A percentile compares a stretch with the other conserved stretches of the same genome.
These are phyloP conservation scores for Limonomyces culmigenus DNA, from an alignment of 1,284 basidiomycete genomes.

Conservation along the genomic window DNA sequence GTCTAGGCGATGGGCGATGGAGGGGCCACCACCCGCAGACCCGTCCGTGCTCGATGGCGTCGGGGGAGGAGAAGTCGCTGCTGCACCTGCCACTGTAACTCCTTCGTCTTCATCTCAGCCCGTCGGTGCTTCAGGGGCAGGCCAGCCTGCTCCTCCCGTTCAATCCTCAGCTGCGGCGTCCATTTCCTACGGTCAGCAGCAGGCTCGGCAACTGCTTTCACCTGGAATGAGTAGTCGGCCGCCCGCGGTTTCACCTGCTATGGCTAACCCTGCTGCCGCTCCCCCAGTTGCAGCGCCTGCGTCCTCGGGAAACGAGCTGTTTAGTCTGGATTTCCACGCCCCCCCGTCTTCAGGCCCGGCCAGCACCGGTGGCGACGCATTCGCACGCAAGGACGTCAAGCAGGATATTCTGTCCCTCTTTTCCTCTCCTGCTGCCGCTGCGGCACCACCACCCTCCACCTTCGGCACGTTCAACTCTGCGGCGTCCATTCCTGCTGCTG, in stretches of 20 bases:
- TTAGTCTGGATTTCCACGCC: conserved; percentile 73
- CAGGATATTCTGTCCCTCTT: conserved; percentile 82
- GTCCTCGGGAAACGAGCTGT: conserved; percentile 47
- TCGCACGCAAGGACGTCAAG: conserved; percentile 56
- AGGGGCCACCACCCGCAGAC: conserved; percentile 71
- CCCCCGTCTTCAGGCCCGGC: conserved; percentile 21
- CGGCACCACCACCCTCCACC: conserved; percentile 12
- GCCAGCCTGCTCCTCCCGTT: conserved; percentile 15
- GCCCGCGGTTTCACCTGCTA: conserved; percentile 1
- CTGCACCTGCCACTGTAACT: conserved; percentile 8
- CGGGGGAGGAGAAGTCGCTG: conserved; percentile 6
- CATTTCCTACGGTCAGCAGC: conserved; percentile 34
- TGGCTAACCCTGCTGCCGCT: conserved; percentile 2
- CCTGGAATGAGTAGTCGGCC: not conserved
- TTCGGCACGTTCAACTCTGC: conserved; percentile 13
- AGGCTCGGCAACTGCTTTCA: conserved; percentile 36
- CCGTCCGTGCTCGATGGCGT: conserved; percentile 63
- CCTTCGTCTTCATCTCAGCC: conserved; percentile 15
- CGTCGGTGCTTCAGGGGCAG: conserved; percentile 13
- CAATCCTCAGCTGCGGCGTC: too few relatives aligned
- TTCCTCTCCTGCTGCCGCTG: conserved; percentile 25
- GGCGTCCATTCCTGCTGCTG: conserved; percentile 1
- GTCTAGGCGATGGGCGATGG: conserved; percentile 80
- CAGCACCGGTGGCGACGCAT: conserved; percentile 13
- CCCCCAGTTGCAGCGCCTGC: conserved; percentile 7